Evolutionary conservation across 2,329 filamentous ascomycete genomes (phyloP).

Genomic region (Penicillium decumbens): DNA sequence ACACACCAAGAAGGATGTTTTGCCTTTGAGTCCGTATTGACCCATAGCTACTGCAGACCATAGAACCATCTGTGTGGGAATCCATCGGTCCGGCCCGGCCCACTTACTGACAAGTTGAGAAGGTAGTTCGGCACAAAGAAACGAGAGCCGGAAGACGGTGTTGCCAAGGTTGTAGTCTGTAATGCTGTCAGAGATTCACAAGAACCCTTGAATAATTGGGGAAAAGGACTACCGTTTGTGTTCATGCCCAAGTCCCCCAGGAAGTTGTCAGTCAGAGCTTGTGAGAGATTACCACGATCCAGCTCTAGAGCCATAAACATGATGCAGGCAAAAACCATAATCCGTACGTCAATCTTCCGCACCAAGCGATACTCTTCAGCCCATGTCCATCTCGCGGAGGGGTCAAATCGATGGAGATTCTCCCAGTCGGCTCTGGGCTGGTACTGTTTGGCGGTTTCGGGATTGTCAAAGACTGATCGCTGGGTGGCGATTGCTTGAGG

Average conservation of each 20-base stretch:
- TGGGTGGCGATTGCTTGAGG: slow-evolving; percentile 36
- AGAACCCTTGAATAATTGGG: too few relatives aligned
- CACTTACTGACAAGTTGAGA: slow-evolving; percentile 55
- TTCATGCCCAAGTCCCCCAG: slow-evolving; percentile 38
- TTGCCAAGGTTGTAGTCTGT: slow-evolving; percentile 51
- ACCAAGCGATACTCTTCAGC: slow-evolving; percentile 16
- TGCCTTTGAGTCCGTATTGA: slow-evolving; percentile 45
- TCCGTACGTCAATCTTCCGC: slow-evolving; percentile 23
- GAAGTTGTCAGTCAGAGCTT: slow-evolving; percentile 56
- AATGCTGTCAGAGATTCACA: slow-evolving; percentile 38
- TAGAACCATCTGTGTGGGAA: slow-evolving; percentile 50
- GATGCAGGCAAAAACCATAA: slow-evolving; percentile 38
- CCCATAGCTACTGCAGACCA: slow-evolving; percentile 48
- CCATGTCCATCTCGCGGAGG: slow-evolving; percentile 24
- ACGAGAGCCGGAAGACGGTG: slow-evolving; percentile 53
- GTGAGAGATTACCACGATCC: slow-evolving; percentile 55
- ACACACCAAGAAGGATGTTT: slow-evolving; percentile 35
- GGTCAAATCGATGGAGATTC: slow-evolving; percentile 35
- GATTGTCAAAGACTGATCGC: slow-evolving; percentile 47
- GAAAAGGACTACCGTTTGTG: slow-evolving; percentile 22
- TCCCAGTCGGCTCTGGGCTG: slow-evolving; percentile 31
- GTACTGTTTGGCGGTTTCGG: slow-evolving; percentile 36
- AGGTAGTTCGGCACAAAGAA: slow-evolving; percentile 52
- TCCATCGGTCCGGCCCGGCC: slow-evolving; percentile 52
- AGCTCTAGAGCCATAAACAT: slow-evolving; percentile 59